Conservation (phyloP, 2,329 filamentous ascomycete species). For the Coniochaeta hoffmannii region DNA sequence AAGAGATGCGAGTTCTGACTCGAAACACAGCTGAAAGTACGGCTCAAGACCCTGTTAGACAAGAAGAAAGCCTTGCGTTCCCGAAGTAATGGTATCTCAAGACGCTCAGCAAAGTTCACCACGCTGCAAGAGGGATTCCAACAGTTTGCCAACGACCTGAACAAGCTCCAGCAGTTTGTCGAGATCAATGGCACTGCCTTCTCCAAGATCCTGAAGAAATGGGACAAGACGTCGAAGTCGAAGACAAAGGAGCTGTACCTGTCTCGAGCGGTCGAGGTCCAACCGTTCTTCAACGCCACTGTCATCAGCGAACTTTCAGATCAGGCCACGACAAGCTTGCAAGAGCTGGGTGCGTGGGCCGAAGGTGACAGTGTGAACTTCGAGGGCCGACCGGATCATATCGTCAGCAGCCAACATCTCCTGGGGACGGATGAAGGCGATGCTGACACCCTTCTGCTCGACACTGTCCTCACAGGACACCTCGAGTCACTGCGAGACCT, state of each 20-base stretch:
- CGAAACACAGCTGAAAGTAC: constrained; percentile 75
- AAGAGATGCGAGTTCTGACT: not conserved
- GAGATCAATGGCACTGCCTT: constrained; percentile 97
- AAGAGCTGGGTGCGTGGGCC: constrained; percentile 93
- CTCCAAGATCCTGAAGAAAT: constrained; percentile 98
- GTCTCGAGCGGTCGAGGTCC: constrained; percentile 90
- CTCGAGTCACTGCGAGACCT: constrained; percentile 71
- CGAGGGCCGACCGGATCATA: constrained; percentile 52
- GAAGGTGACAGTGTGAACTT: constrained; percentile 92
- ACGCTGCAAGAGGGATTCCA: constrained; percentile 95
- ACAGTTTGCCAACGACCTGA: constrained; percentile 92
- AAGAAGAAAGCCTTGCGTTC: constrained; percentile 91
- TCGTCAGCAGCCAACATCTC: constrained; percentile 58
- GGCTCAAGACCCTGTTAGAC: constrained; percentile 84
- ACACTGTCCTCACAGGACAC: constrained; percentile 80
- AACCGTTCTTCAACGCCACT: constrained; percentile 95
- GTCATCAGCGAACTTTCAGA: constrained; percentile 96
- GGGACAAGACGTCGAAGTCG: constrained; percentile 99
- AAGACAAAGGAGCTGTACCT: constrained; percentile 97
- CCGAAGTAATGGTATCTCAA: constrained; percentile 66
- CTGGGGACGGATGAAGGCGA: constrained; percentile 80
- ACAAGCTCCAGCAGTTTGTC: constrained; percentile 97
- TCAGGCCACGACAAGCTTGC: constrained; percentile 89
- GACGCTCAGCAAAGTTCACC: constrained; percentile 87
- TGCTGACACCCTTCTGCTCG: constrained; percentile 78